phyloP scores from a whole-genome alignment of 352 stramenopile genomes.

The Pythium aristosporum region DNA sequence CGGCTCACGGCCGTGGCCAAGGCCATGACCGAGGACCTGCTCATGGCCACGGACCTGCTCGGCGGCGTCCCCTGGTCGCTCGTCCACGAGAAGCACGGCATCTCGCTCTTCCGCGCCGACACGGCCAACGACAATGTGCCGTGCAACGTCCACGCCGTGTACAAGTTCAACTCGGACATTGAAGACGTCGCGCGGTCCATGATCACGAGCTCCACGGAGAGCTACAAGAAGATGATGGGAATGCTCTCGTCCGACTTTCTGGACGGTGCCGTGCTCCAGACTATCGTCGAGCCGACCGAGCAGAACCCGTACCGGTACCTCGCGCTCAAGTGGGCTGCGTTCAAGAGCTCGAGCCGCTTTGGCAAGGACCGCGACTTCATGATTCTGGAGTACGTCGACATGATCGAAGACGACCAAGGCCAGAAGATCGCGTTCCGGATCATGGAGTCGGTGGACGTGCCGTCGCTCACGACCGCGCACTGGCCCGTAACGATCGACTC shows the following conservation, averaged over 20 bases:
- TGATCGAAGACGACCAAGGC: constrained; percentile 85
- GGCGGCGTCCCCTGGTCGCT: constrained; percentile 69
- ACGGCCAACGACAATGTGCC: constrained; percentile 45
- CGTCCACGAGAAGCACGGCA: constrained; percentile 80
- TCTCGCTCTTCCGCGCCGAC: constrained; percentile 81
- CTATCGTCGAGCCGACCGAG: constrained; percentile 70
- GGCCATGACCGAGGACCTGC: constrained; percentile 76
- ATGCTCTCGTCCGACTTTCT: constrained; percentile 85
- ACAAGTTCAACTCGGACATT: constrained; percentile 78
- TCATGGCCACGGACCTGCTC: constrained; percentile 74
- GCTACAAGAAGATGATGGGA: constrained; percentile 86
- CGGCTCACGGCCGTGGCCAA: constrained; percentile 73
- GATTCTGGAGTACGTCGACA: constrained; percentile 87
- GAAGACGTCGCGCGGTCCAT: constrained; percentile 81
- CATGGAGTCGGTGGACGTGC: constrained; percentile 82
- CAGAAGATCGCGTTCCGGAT: constrained; percentile 83
- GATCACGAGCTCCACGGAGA: constrained; percentile 73
- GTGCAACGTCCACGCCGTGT: constrained; percentile 86
- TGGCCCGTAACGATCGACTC: constrained; percentile 29
- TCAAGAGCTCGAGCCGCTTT: constrained; percentile 82
- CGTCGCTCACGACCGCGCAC: too few relatives aligned
- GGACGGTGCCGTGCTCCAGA: constrained; percentile 78
- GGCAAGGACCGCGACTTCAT: constrained; percentile 78
- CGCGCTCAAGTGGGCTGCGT: constrained; percentile 82
- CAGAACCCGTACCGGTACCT: constrained; percentile 76